A percentile compares a stretch with the other conserved stretches of the same genome.
phyloP scores from a whole-genome alignment of 2,329 filamentous ascomycete genomes.

The Claviceps sorghi region DNA sequence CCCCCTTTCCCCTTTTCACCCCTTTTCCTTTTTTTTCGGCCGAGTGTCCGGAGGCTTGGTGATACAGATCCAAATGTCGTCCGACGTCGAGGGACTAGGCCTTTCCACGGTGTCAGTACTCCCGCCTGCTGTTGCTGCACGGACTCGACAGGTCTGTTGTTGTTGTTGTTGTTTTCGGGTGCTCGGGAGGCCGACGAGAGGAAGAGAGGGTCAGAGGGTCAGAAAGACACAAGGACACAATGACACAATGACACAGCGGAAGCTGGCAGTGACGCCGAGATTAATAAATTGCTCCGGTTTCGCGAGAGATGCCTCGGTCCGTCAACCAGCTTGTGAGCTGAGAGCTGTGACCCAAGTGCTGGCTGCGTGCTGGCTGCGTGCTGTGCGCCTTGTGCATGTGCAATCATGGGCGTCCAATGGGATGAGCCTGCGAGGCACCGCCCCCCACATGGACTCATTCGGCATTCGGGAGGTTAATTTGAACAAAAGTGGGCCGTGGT shows the following conservation, averaged over 20 bases:
- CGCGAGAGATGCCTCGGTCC: too few relatives aligned
- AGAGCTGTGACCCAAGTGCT: too few relatives aligned
- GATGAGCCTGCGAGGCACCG: too few relatives aligned
- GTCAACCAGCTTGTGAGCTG: too few relatives aligned
- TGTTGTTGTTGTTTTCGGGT: background rate
- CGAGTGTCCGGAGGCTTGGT: background rate
- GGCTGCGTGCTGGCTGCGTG: too few relatives aligned
- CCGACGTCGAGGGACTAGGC: background rate
- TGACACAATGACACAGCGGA: background rate
- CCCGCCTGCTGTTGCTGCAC: background rate
- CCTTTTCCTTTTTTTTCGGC: background rate
- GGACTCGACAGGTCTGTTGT: background rate
- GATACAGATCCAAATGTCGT: background rate
- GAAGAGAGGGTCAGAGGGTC: too few relatives aligned
- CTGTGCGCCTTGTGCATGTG: too few relatives aligned
- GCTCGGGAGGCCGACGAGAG: background rate
- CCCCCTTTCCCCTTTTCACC: too few relatives aligned
- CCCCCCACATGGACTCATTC: background rate
- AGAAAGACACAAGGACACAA: too few relatives aligned
- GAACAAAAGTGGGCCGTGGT: background rate
- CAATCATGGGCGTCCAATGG: too few relatives aligned
- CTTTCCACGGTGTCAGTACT: background rate
- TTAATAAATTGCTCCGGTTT: too few relatives aligned
- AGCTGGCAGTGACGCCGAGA: too few relatives aligned
- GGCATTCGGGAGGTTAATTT: background rate